Evolutionary conservation across 306 rosid genomes (phyloP).

Genomic region (Oxytropis ochrocephala): DNA sequence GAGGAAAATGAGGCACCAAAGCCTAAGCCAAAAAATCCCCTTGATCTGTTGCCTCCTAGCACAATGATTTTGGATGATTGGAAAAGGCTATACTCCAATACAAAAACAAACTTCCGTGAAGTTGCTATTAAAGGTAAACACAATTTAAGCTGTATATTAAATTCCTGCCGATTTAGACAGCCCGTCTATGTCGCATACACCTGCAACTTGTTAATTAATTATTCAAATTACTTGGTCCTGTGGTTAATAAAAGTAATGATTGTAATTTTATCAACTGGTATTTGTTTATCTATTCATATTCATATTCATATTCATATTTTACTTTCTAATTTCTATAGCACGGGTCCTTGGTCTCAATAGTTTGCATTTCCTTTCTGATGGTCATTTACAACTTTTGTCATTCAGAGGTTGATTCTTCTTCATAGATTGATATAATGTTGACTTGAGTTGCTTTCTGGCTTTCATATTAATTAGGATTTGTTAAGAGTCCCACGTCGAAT

Average conservation of each 20-base stretch:
- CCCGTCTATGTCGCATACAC: background rate
- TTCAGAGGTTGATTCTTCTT: background rate
- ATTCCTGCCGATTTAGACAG: background rate
- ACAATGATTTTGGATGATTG: constrained; percentile 75
- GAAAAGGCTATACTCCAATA: constrained; percentile 58
- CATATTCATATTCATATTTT: background rate
- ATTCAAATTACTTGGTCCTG: background rate
- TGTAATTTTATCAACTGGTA: background rate
- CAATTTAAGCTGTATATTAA: background rate
- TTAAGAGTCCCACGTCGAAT: no score
- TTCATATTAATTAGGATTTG: background rate
- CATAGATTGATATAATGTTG: background rate
- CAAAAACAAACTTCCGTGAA: constrained; percentile 53
- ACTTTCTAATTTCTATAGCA: background rate
- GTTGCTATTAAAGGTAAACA: background rate
- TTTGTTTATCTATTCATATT: background rate
- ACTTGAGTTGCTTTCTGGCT: background rate
- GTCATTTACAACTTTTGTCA: background rate
- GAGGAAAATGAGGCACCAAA: constrained; percentile 18
- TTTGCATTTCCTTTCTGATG: background rate
- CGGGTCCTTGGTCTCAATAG: background rate
- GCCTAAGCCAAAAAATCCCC: constrained; percentile 69
- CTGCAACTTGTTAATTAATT: background rate
- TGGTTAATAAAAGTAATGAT: background rate
- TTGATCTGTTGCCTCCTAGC: constrained; percentile 26